Base-by-base conservation (phyloP, 73 alveolate genomes). In the Blepharisma japonicum region DNA sequence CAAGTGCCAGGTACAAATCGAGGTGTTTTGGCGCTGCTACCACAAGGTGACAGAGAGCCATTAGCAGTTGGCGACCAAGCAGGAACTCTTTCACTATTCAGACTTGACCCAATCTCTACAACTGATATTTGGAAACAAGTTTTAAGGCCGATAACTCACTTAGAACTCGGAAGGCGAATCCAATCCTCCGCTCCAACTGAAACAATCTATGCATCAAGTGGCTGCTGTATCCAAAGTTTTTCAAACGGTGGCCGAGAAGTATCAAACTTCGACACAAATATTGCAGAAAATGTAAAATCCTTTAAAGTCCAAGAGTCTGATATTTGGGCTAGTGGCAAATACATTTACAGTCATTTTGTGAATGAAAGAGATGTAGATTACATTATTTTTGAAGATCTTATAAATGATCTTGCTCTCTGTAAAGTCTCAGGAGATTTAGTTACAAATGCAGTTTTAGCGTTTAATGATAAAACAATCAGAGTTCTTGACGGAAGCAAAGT, bases 371-470 rank as follows among this genome's bases (percentile, higher is more conserved):
- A 70, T 18, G 5, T 45, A 14, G 80, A 39, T 21, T 70, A 45
- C 61, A 9, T 45, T 7, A 70, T 70, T 14, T n/a, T 70, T 39
- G 46, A 45, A 25, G 80, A 47, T 45, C 11, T 20, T 7, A 70
- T 70, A 45, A 70, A 70, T 45, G 80, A 70, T 54, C 23, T 70
- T n/a, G 11, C 55, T 70, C 14, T 70, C 42, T 9, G 56, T 14
- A 70, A 70, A 18, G 46, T 70, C 66, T 9, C 66, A 7, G 80
- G 80, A 25, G 80, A 70, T 38, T 18, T 70, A n/a, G 61, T 70
- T 4, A 38, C 14, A 7, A 70, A 70, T 54, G 27, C 80, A 38
- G 80, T 70, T 45, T 25, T 70, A 9, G 80, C 68, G 14, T 70
- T 72, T 45, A 70, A 47, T 45, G 80, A 70, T 4, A 70, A 70